These are phyloP conservation scores for Podaxis rugospora DNA, from an alignment of 768 basidiomycete genomes.

Conservation along the genomic window DNA sequence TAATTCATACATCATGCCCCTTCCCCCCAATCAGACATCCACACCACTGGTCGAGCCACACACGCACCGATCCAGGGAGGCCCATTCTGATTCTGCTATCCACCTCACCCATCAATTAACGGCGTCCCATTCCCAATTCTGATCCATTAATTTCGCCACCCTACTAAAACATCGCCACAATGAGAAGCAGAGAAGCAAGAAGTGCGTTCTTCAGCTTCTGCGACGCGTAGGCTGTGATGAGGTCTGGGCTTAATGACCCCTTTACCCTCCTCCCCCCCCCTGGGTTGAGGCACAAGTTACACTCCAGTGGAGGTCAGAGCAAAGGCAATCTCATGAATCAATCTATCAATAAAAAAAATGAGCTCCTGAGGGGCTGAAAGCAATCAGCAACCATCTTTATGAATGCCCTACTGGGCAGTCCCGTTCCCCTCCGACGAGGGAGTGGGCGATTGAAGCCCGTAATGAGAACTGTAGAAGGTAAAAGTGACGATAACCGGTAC, in stretches of 20 bases:
- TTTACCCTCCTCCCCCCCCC: background rate
- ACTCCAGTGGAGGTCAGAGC: background rate
- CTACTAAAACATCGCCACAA: background rate
- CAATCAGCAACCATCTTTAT: no score
- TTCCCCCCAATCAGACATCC: no score
- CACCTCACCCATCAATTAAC: no score
- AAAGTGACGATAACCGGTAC: no score
- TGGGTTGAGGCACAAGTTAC: background rate
- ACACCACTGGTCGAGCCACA: no score
- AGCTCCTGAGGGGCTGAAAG: background rate
- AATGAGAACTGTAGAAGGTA: no score
- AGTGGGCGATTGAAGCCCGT: no score
- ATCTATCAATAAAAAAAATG: background rate
- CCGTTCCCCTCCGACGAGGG: no score
- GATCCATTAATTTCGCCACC: background rate
- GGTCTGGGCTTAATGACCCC: background rate
- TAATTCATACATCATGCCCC: no score
- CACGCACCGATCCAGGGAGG: no score
- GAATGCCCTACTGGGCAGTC: no score
- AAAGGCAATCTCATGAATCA: background rate
- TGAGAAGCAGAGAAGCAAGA: background rate
- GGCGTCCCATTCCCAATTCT: background rate
- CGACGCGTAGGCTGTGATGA: background rate
- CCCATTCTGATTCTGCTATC: no score
- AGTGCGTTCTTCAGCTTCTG: background rate